phyloP scores from a whole-genome alignment of 768 basidiomycete species.

The Neoboletus magnificus region DNA sequence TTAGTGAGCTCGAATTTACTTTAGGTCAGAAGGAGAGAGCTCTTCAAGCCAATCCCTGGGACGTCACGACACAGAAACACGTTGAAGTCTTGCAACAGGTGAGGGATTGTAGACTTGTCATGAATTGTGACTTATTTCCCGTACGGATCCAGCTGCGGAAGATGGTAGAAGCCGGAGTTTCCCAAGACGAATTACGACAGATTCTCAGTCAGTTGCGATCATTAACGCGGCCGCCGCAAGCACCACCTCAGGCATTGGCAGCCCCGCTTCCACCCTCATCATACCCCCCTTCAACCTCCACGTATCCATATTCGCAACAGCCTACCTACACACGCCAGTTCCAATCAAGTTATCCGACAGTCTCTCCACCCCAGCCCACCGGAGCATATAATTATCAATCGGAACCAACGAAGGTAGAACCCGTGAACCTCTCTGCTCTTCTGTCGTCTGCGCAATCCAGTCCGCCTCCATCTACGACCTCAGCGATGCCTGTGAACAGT shows the following conservation, averaged over 20 bases:
- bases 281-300: conserved; percentile 21
- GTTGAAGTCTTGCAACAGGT: conserved; percentile 81
- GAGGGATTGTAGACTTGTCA: conserved; percentile 21
- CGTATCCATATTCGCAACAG: conserved; percentile 32
- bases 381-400: conserved; percentile 27
- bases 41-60: conserved; percentile 70
- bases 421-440: conserved; percentile 29
- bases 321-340: conserved; percentile 28
- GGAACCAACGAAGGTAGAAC: conserved; percentile 29
- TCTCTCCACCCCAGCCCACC: conserved; percentile 32
- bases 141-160: conserved; percentile 50
- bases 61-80: conserved; percentile 64
- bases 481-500: conserved; percentile 31
- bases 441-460: conserved; percentile 25
- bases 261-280: conserved; percentile 28
- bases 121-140: conserved; percentile 4
- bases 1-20: conserved; percentile 79
- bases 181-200: conserved; percentile 73
- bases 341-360: conserved; percentile 30
- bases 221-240: conserved; percentile 44
- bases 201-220: conserved; percentile 70
- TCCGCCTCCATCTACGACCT: conserved; percentile 21
- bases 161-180: conserved; percentile 76
- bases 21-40: conserved; percentile 77
- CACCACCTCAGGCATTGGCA: conserved; percentile 32